These are phyloP conservation scores for Linnemannia hyalina DNA, from an alignment of 192 early-diverging fungal genomes.

Conservation along the genomic window DNA sequence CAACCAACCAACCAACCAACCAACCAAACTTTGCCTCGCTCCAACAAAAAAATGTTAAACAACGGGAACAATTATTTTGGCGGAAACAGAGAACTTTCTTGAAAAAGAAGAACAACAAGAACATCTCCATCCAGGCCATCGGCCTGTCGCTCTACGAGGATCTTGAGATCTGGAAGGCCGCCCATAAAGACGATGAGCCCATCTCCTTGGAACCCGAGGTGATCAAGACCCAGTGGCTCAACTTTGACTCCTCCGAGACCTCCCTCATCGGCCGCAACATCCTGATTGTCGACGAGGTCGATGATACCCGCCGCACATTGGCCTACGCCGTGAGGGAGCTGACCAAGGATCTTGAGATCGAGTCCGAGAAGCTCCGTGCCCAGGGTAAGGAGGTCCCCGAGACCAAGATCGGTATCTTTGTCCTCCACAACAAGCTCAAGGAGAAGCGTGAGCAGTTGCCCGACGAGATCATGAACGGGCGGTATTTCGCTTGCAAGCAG, in stretches of 20 bases:
- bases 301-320: constrained; percentile 81
- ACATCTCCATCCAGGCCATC: constrained; percentile 85
- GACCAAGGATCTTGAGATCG: constrained; percentile 73
- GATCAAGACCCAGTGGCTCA: constrained; percentile 86
- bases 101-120: constrained; percentile 74
- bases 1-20: background rate
- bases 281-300: constrained; percentile 85
- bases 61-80: too few species aligned
- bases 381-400: constrained; percentile 53
- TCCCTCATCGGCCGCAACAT: constrained; percentile 78
- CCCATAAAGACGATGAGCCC: constrained; percentile 52
- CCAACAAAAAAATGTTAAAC: background rate
- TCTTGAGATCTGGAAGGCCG: constrained; percentile 61
- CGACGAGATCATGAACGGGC: constrained; percentile 64
- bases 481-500: constrained; percentile 79
- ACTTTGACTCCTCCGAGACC: constrained; percentile 76
- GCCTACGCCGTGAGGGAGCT: constrained; percentile 82
- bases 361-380: constrained; percentile 55
- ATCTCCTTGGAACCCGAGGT: constrained; percentile 68
- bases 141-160: constrained; percentile 84
- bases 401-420: constrained; percentile 80
- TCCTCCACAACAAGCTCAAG: constrained; percentile 86
- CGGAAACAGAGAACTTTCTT: constrained; percentile 72
- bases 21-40: background rate
- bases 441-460: constrained; percentile 75